Conservation (phyloP, 1,284 basidiomycete genomes). For the Sporisorium graminicola region DNA sequence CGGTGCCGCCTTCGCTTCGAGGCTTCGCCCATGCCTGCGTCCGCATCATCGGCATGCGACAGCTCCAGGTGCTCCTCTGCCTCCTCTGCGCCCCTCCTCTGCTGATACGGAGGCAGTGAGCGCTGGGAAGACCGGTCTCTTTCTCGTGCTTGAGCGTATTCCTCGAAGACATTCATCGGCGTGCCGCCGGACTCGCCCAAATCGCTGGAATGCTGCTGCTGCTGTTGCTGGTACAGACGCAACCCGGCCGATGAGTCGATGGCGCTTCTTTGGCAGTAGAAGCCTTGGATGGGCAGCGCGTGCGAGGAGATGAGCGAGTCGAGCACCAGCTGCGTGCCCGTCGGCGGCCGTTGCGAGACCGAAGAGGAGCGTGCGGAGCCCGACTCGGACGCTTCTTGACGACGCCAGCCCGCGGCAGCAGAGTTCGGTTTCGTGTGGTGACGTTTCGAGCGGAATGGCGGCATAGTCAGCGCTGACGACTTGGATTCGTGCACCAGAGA, state of each 20-base stretch:
- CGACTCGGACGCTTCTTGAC: background rate
- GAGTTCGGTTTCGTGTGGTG: background rate
- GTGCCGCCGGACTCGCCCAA: background rate
- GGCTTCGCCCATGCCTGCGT: conserved; percentile 1
- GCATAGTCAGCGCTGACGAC: background rate
- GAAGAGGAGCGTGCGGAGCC: too few species aligned
- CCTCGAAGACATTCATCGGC: background rate
- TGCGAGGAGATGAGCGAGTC: conserved; percentile 43
- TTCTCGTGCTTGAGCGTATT: too few species aligned
- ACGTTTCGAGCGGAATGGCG: background rate
- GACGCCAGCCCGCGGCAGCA: too few species aligned
- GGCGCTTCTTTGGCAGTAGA: conserved; percentile 23
- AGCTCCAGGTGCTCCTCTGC: background rate
- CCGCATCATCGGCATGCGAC: background rate
- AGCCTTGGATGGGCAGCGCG: conserved; percentile 40
- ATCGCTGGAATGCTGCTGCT: background rate
- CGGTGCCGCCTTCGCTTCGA: conserved; percentile 1
- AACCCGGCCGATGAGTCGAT: background rate
- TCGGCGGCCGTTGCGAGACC: too few species aligned
- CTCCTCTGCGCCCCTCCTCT: background rate
- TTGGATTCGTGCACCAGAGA: too few species aligned
- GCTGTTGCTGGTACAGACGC: background rate
- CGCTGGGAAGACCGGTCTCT: too few species aligned
- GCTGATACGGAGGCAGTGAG: background rate
- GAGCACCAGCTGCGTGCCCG: conserved; percentile 25